A percentile compares a stretch with the other conserved stretches of the same genome.
Evolutionary conservation across 1,284 basidiomycete species (phyloP).

Genomic region (Rhizoctonia solani): DNA sequence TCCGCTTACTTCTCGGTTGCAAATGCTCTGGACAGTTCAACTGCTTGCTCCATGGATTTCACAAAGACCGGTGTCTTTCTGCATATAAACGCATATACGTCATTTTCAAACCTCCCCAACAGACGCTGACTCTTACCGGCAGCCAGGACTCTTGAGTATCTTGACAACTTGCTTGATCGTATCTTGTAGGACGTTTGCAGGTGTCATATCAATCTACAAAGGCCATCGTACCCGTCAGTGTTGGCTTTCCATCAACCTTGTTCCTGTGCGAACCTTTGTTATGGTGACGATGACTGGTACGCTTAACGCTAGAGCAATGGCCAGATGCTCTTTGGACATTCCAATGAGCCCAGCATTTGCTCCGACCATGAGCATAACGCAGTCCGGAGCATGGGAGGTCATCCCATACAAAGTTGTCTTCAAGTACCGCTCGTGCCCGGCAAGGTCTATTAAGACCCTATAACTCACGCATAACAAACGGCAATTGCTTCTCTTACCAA

Average conservation of each 20-base stretch:
- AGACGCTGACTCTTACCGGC: slow-evolving; percentile 58
- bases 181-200: slow-evolving; percentile 84
- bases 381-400: slow-evolving; percentile 92
- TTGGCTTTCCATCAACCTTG: background rate
- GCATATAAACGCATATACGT: slow-evolving; percentile 11
- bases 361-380: slow-evolving; percentile 94
- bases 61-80: slow-evolving; percentile 81
- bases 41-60: slow-evolving; percentile 71
- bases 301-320: slow-evolving; percentile 90
- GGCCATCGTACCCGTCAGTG: background rate
- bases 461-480: too few relatives aligned
- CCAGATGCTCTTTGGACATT: slow-evolving; percentile 97
- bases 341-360: slow-evolving; percentile 95
- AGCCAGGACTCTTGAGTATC: slow-evolving; percentile 92
- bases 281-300: slow-evolving; percentile 94
- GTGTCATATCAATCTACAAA: slow-evolving; percentile 92
- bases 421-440: slow-evolving; percentile 86
- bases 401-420: slow-evolving; percentile 96
- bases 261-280: slow-evolving; percentile 69
- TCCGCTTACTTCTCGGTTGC: slow-evolving; percentile 63
- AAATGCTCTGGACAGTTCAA: slow-evolving; percentile 76
- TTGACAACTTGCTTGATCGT: slow-evolving; percentile 93
- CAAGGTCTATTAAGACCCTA: slow-evolving; percentile 62
- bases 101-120: slow-evolving; percentile 7
- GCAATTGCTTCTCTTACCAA: slow-evolving; percentile 55